Evolutionary conservation across 148 eudicot species (phyloP).

Genomic region (Hydrangea macrophylla): DNA sequence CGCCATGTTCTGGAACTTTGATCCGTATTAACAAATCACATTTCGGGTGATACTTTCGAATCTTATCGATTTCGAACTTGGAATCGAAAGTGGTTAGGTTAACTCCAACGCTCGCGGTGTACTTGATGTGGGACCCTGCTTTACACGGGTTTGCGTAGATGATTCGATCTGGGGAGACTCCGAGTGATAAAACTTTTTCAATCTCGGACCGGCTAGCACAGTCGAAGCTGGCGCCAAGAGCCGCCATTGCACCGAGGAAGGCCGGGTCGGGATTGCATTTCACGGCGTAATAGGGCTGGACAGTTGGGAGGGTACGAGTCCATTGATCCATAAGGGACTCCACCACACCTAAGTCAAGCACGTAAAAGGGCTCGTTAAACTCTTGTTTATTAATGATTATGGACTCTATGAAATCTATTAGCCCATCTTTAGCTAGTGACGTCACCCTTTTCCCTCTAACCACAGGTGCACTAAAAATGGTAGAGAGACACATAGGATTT

Average conservation of each 20-base stretch:
- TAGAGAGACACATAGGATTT: neutral
- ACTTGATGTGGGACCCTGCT: slow-evolving; percentile 21
- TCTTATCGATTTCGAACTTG: slow-evolving; percentile 12
- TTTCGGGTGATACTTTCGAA: slow-evolving; percentile 24
- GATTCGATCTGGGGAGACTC: slow-evolving; percentile 22
- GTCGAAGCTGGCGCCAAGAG: slow-evolving; percentile 21
- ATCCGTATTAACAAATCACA: slow-evolving; percentile 21
- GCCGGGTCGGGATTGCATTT: slow-evolving; percentile 23
- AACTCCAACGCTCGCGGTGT: slow-evolving; percentile 19
- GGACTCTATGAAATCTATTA: neutral
- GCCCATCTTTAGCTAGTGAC: neutral
- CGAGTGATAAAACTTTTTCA: slow-evolving; percentile 16
- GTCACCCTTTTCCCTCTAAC: neutral
- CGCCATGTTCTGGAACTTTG: slow-evolving; percentile 16
- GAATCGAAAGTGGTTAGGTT: slow-evolving; percentile 12
- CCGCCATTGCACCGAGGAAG: slow-evolving; percentile 16
- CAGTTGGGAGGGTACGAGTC: slow-evolving; percentile 13
- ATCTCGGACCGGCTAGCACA: slow-evolving; percentile 32
- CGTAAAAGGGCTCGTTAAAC: slow-evolving; percentile 18
- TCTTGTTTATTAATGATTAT: slow-evolving; percentile 7
- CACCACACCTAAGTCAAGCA: slow-evolving; percentile 21
- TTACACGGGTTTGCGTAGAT: slow-evolving; percentile 30
- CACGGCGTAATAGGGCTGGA: slow-evolving; percentile 29
- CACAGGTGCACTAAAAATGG: slow-evolving; percentile 3
- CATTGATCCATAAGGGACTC: slow-evolving; percentile 19